These are phyloP conservation scores for Arxiozyma bovina DNA, from an alignment of 1,139 yeast species.

Conservation along the genomic window DNA sequence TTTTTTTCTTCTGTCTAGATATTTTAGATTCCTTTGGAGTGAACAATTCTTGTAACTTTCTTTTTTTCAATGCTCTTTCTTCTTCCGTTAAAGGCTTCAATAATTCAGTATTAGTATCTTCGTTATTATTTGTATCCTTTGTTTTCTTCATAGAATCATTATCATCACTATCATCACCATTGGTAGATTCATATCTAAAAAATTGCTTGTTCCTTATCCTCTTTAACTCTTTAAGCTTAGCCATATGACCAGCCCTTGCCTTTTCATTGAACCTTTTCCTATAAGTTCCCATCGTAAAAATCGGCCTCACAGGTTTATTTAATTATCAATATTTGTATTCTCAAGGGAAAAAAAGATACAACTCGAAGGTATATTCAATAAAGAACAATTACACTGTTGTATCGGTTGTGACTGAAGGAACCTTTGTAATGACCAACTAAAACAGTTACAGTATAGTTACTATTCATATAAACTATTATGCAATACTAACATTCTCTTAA, in stretches of 20 bases:
- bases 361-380: too few species aligned
- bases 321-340: too few species aligned
- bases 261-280: constrained; percentile 75
- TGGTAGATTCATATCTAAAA: constrained; percentile 35
- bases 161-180: constrained; percentile 32
- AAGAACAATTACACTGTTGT: too few species aligned
- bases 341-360: too few species aligned
- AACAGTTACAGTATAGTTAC: too few species aligned
- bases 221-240: constrained; percentile 66
- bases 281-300: constrained; percentile 60
- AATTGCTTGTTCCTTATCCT: constrained; percentile 62
- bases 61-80: constrained; percentile 57
- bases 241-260: constrained; percentile 78
- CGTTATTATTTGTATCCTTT: constrained; percentile 19
- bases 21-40: constrained; percentile 55
- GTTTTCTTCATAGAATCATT: constrained; percentile 6
- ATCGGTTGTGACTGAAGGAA: background rate
- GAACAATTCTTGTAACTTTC: constrained; percentile 47
- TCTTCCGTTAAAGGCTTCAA: constrained; percentile 41
- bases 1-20: constrained; percentile 65
- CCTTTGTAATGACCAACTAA: background rate
- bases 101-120: constrained; percentile 55
- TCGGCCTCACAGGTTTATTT: background rate
- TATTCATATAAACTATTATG: too few species aligned
- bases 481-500: background rate